phyloP scores from a whole-genome alignment of 1,284 basidiomycete species.

The Peniophora sp. region DNA sequence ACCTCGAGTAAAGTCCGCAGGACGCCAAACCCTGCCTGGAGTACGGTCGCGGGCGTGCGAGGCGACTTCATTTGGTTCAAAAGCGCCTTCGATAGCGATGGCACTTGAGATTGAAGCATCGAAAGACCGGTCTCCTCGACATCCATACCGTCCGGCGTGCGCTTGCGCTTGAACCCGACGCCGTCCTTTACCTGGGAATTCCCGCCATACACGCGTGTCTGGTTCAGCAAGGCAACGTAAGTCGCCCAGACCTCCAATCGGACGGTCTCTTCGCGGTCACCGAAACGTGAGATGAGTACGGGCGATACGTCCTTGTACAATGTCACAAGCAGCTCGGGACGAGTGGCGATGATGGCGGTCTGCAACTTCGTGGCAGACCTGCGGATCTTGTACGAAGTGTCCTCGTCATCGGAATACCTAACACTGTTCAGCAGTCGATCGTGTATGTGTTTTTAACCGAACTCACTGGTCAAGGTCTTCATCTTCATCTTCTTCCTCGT shows the following conservation, averaged over 20 bases:
- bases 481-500: slow-evolving; percentile 73
- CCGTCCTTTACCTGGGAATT: slow-evolving; percentile 45
- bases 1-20: slow-evolving; percentile 74
- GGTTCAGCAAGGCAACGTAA: slow-evolving; percentile 74
- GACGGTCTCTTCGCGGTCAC: slow-evolving; percentile 94
- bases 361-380: slow-evolving; percentile 90
- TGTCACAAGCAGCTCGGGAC: slow-evolving; percentile 75
- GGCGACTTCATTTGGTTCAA: slow-evolving; percentile 77
- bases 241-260: slow-evolving; percentile 91
- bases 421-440: background rate
- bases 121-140: slow-evolving; percentile 70
- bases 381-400: slow-evolving; percentile 98
- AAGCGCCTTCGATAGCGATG: slow-evolving; percentile 73
- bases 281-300: slow-evolving; percentile 83
- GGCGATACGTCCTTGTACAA: slow-evolving; percentile 85
- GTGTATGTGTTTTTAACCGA: background rate
- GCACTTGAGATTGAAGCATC: slow-evolving; percentile 70
- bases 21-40: slow-evolving; percentile 82
- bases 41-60: slow-evolving; percentile 73
- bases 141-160: slow-evolving; percentile 67
- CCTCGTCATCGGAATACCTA: slow-evolving; percentile 96
- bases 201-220: slow-evolving; percentile 74
- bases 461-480: slow-evolving; percentile 69
- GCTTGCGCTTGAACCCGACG: slow-evolving; percentile 69
- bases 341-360: slow-evolving; percentile 77